Evolutionary conservation across 2,329 filamentous ascomycete species (phyloP).

Genomic region (Gyromitra esculenta): DNA sequence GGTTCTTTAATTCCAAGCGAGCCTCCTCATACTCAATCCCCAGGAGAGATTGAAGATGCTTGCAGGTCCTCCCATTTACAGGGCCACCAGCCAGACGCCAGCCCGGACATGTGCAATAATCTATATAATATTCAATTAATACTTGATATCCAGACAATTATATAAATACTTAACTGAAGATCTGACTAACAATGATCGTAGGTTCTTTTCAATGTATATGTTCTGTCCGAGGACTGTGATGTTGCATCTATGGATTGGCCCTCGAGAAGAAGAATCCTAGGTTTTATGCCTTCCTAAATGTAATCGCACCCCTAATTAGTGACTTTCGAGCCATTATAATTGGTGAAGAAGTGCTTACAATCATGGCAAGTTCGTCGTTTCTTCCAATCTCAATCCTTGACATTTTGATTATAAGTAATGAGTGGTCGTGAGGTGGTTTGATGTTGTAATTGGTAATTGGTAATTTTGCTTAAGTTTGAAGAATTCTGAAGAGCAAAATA

Average conservation of each 20-base stretch:
- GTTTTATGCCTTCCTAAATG: constrained; percentile 55
- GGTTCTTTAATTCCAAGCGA: constrained; percentile 51
- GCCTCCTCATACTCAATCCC: constrained; percentile 56
- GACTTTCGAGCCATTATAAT: neutral
- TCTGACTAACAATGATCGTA: constrained; percentile 53
- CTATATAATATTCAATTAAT: constrained; percentile 28
- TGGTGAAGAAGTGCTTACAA: constrained; percentile 43
- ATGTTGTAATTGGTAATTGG: neutral
- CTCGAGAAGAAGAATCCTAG: constrained; percentile 52
- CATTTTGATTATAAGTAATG: constrained; percentile 29
- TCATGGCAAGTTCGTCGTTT: constrained; percentile 51
- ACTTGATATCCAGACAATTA: neutral
- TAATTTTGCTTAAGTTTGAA: neutral
- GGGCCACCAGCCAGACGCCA: constrained; percentile 52
- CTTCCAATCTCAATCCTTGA: constrained; percentile 29
- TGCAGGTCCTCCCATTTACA: constrained; percentile 54
- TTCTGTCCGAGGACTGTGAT: constrained; percentile 52
- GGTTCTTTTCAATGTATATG: constrained; percentile 54
- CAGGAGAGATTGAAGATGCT: constrained; percentile 55
- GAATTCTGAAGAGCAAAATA: constrained; percentile 9
- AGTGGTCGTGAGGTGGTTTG: neutral
- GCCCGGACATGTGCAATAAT: constrained; percentile 55
- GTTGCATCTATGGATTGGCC: constrained; percentile 53
- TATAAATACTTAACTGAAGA: neutral
- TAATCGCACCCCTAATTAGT: constrained; percentile 1